Percentiles rank a stretch among this genome's conserved stretches.
Evolutionary conservation across 768 basidiomycete genomes (phyloP).

Genomic region (Phaffia australis): DNA sequence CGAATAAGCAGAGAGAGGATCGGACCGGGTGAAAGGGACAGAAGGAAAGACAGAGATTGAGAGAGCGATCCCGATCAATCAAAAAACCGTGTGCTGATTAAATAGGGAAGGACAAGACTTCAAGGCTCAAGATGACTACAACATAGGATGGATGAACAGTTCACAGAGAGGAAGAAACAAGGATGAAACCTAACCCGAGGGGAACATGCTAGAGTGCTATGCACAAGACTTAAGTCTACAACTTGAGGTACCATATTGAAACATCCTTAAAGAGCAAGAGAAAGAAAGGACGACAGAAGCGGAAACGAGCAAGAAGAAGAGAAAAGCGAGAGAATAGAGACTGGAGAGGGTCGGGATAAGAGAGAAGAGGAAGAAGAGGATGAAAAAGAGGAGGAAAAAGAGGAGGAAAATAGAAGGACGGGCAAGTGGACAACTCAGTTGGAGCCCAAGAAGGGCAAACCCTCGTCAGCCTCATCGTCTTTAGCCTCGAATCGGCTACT

Average conservation of each 20-base stretch:
- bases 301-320: not conserved
- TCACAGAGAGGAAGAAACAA: too few species aligned
- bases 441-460: too few species aligned
- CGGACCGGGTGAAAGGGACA: not conserved
- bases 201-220: too few species aligned
- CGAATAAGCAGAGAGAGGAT: not conserved
- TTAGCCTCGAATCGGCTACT: slow-evolving; percentile 2
- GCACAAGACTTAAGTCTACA: too few species aligned
- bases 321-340: not conserved
- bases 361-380: not conserved
- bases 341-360: not conserved
- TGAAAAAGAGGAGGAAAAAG: not conserved
- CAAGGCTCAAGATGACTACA: too few species aligned
- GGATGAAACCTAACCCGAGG: too few species aligned
- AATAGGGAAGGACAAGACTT: too few species aligned
- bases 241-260: too few species aligned
- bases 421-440: not conserved
- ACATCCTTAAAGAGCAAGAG: not conserved
- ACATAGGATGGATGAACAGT: too few species aligned
- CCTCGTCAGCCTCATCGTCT: not conserved
- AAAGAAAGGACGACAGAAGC: not conserved
- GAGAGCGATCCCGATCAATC: not conserved
- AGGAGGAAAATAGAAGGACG: not conserved
- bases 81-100: too few species aligned
- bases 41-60: not conserved